Evolutionary conservation across 139 green algal genomes (phyloP), one percentile per base, ranked within the genome.

Genomic region (Picochlorum sp.): DNA sequence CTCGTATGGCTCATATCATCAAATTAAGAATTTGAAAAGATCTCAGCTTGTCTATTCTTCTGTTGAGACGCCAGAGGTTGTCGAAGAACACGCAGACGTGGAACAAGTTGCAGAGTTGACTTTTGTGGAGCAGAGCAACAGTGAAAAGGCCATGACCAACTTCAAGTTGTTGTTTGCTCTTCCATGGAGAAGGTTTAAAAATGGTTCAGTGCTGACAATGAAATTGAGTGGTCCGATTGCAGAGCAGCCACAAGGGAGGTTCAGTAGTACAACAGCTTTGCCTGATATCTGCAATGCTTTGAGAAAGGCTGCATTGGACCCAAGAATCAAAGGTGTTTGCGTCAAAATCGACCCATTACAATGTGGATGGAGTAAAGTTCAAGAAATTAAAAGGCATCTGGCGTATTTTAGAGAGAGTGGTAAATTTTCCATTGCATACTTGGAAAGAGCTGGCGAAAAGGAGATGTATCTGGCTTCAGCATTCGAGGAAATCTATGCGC

Each of bases 381-480:
- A 88, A 74, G 90, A 97, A 75, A 65, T 97, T 16, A 65, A 75
- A 28, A 70, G 83, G 8, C 77, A 94, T 69, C 63, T 96, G 3
- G 77, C 82, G 37, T 65, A 80, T 67, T 94, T 95, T 70, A 71
- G 72, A 13, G 20, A 70, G 11, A 73, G 49, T 30, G 92, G 92
- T 72, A 98, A 98, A 80, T 92, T 85, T 65, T 80, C 56, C 7
- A 73, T 97, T 1, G 84, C 80, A 6, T 96, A 86, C 69, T 82
- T 97, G 79, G 83, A 89, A 69, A 62, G 73, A 20, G 91, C 73
- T 2, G 83, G 86, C 14, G 78, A 86, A 76, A 92, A 96, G 80
- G 92, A 98, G 81, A 97, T 97, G 67, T 95, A 86, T 70, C 67
- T 98, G 23, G 90, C 87, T 13, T 77, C 60, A 20, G 82, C 81